Conservation (phyloP, 1,284 basidiomycete species). For the Irpex lacteus region DNA sequence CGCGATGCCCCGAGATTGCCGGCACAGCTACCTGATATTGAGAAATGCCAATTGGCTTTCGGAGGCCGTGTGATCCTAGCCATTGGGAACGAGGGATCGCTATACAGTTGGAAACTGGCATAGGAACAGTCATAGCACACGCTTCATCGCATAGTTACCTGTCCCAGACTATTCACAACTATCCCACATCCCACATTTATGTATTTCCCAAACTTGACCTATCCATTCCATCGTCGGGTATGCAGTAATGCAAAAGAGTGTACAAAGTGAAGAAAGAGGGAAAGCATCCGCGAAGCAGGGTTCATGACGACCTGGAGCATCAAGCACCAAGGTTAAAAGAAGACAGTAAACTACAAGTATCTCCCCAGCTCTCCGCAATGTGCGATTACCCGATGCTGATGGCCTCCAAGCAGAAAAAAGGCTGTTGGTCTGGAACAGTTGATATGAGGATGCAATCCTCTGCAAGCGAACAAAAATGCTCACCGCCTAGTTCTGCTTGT, state of each 20-base stretch:
- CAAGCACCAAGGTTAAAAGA: conserved; percentile 7
- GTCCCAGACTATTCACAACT: too few relatives aligned
- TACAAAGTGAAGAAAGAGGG: conserved; percentile 3
- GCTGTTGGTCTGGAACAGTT: neutral
- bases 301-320: conserved; percentile 4
- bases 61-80: conserved; percentile 23
- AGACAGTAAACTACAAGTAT: conserved; percentile 1
- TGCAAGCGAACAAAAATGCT: neutral
- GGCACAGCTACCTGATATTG: neutral
- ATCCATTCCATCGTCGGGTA: conserved; percentile 7
- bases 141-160: neutral
- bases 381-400: neutral
- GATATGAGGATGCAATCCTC: neutral
- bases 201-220: conserved; percentile 17
- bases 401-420: neutral
- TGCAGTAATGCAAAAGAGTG: conserved; percentile 13
- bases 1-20: neutral
- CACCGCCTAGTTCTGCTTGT: neutral
- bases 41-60: conserved; percentile 23
- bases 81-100: conserved; percentile 21
- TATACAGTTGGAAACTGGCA: conserved; percentile 24
- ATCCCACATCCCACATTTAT: too few relatives aligned
- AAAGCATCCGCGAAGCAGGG: conserved; percentile 6
- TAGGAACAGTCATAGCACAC: neutral
- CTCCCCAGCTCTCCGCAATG: neutral